phyloP scores from a whole-genome alignment of 331 rosid species.

The Telfairia occidentalis region DNA sequence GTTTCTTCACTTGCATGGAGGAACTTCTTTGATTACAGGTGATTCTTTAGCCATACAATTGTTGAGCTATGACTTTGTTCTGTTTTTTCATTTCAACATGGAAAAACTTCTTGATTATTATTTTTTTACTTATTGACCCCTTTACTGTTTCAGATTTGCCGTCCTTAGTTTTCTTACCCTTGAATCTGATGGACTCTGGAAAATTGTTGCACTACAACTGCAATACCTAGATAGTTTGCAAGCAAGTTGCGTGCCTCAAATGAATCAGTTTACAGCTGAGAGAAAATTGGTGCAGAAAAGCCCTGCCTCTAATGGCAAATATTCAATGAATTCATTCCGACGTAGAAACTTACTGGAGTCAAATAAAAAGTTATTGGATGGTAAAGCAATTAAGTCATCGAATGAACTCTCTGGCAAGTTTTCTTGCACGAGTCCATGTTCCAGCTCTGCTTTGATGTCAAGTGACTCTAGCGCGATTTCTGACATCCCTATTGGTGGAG shows the following conservation, averaged over 20 bases:
- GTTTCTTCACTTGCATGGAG: constrained; percentile 35
- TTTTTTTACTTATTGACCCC: constrained; percentile 3
- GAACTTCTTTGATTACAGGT: constrained; percentile 43
- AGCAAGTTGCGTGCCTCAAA: constrained; percentile 40
- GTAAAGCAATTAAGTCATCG: constrained; percentile 35
- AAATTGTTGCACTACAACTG: constrained; percentile 37
- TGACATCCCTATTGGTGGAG: constrained; percentile 12
- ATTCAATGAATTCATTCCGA: constrained; percentile 28
- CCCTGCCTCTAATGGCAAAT: constrained; percentile 24
- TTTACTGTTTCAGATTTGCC: constrained; percentile 40
- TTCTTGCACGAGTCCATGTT: constrained; percentile 21
- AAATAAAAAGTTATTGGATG: constrained; percentile 38
- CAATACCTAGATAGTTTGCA: constrained; percentile 31
- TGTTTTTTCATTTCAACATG: not conserved
- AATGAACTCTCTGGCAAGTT: constrained; percentile 38
- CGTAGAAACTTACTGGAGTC: constrained; percentile 30
- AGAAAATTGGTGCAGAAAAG: constrained; percentile 30
- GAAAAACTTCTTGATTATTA: not conserved
- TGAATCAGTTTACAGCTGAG: constrained; percentile 32
- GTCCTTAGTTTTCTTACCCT: constrained; percentile 28
- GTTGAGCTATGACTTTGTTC: not conserved
- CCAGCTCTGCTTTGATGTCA: constrained; percentile 24
- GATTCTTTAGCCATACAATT: constrained; percentile 10
- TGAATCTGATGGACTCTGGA: constrained; percentile 46
- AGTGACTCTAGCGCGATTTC: constrained; percentile 29